phyloP scores from a whole-genome alignment of 1,284 basidiomycete genomes.

The Phellinidium pouzarii region DNA sequence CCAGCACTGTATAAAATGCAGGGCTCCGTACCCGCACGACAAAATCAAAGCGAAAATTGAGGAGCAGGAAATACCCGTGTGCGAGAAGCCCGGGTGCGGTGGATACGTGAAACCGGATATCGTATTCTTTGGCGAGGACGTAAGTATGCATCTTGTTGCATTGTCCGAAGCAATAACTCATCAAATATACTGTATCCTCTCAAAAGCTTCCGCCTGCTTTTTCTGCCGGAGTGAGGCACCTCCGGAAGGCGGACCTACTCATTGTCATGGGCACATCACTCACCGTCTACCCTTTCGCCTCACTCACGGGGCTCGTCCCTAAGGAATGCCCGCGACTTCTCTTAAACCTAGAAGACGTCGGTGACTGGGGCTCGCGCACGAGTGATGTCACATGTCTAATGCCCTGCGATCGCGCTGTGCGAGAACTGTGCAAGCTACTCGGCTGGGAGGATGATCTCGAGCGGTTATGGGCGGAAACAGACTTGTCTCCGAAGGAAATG shows the following conservation, averaged over 20 bases:
- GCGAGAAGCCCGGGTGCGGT: constrained; percentile 43
- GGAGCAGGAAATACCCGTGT: constrained; percentile 56
- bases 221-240: constrained; percentile 37
- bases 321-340: constrained; percentile 56
- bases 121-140: constrained; percentile 89
- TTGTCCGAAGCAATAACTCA: too few relatives aligned
- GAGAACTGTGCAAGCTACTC: constrained; percentile 51
- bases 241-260: constrained; percentile 73
- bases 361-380: constrained; percentile 44
- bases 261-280: constrained; percentile 92
- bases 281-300: constrained; percentile 72
- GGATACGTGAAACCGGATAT: constrained; percentile 89
- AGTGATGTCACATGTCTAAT: constrained; percentile 60
- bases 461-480: constrained; percentile 48
- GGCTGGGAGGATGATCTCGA: constrained; percentile 65
- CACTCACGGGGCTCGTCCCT: constrained; percentile 46
- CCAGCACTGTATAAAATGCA: constrained; percentile 76
- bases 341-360: constrained; percentile 64
- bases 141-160: constrained; percentile 33
- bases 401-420: constrained; percentile 60
- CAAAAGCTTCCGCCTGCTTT: constrained; percentile 56
- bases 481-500: constrained; percentile 11
- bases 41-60: constrained; percentile 60
- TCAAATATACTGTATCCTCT: too few relatives aligned
- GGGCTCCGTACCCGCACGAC: constrained; percentile 50